phyloP scores from a whole-genome alignment of 768 basidiomycete species.

The Boletus reticuloceps region DNA sequence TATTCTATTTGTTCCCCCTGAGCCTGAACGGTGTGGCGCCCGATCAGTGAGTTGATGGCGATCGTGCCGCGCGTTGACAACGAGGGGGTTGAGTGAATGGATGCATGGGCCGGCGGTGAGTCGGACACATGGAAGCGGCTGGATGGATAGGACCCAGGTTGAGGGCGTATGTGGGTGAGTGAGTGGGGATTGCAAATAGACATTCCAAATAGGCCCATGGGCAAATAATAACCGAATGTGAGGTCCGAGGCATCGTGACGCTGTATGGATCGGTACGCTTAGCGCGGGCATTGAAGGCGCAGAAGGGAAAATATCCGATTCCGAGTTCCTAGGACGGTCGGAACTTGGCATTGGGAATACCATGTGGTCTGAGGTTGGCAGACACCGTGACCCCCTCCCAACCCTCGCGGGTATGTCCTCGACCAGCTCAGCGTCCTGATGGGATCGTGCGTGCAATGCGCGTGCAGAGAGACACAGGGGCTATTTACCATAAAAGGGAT shows the following conservation, averaged over 20 bases:
- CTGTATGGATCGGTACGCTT: too few species aligned
- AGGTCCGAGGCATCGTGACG: too few species aligned
- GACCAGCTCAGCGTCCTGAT: too few species aligned
- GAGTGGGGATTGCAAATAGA: slow-evolving; percentile 12
- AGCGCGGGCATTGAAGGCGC: too few species aligned
- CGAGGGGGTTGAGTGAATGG: slow-evolving; percentile 15
- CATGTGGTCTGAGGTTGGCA: too few species aligned
- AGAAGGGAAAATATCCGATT: too few species aligned
- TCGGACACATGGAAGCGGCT: slow-evolving; percentile 8
- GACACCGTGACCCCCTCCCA: too few species aligned
- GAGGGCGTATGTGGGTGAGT: slow-evolving; percentile 10
- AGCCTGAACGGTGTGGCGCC: background rate
- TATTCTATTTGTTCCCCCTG: slow-evolving; percentile 12
- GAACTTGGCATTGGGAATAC: too few species aligned
- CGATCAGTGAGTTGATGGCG: slow-evolving; percentile 12
- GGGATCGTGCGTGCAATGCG: too few species aligned
- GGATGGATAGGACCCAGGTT: slow-evolving; percentile 12
- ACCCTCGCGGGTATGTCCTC: too few species aligned
- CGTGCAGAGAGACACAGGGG: background rate
- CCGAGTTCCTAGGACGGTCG: too few species aligned
- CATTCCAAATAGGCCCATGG: background rate
- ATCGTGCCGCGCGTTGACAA: slow-evolving; percentile 22
- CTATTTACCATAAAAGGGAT: slow-evolving; percentile 3
- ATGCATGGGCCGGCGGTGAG: background rate
- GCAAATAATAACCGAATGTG: background rate